phyloP scores from a whole-genome alignment of 257 asterid species.

The Ajuga chamaepitys region DNA sequence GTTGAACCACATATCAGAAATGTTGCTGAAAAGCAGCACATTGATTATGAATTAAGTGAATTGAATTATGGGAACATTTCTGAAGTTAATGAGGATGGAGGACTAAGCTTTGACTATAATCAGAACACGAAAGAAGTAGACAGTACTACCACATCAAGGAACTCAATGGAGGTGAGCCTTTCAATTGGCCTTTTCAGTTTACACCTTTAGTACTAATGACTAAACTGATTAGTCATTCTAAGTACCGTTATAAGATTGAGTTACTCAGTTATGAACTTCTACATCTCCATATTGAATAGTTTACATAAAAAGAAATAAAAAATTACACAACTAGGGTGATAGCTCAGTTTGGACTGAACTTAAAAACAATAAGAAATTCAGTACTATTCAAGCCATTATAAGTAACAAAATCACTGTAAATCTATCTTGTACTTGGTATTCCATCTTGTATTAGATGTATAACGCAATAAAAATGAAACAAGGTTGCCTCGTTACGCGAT shows the following conservation, averaged over 20 bases:
- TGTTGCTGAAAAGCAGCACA: slow-evolving; percentile 76
- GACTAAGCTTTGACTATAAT: slow-evolving; percentile 62
- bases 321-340: neutral
- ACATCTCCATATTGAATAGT: neutral
- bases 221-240: neutral
- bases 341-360: slow-evolving; percentile 3
- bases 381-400: neutral
- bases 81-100: slow-evolving; percentile 53
- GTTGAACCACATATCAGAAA: slow-evolving; percentile 66
- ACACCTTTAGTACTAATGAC: neutral
- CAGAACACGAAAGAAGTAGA: slow-evolving; percentile 53
- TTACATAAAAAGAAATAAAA: neutral
- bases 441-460: neutral
- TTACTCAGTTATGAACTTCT: neutral
- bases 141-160: slow-evolving; percentile 36
- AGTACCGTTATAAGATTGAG: neutral
- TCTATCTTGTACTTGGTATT: neutral
- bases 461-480: neutral
- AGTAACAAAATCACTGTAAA: neutral
- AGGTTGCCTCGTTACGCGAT: neutral
- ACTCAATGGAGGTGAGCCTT: slow-evolving; percentile 63
- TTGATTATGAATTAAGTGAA: slow-evolving; percentile 61
- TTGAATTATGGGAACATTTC: slow-evolving; percentile 43
- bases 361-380: neutral
- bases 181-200: neutral